phyloP scores from a whole-genome alignment of 495 filamentous ascomycete species.

The Trichoderma virens region DNA sequence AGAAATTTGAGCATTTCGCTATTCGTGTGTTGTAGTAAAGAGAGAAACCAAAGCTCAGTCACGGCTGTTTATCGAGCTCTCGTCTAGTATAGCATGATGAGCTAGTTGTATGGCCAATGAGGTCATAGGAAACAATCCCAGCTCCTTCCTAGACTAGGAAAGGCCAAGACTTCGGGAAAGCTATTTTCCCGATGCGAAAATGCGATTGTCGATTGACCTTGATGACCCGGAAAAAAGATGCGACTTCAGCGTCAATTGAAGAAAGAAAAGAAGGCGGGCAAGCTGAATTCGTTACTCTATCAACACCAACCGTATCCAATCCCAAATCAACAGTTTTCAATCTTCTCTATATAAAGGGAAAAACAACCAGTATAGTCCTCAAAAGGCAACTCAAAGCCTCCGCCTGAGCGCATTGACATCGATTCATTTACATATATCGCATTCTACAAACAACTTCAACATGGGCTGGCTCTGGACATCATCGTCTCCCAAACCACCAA shows the following conservation, averaged over 20 bases:
- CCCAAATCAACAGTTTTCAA: neutral
- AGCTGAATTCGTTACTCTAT: neutral
- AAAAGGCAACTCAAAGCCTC: neutral
- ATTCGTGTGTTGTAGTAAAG: neutral
- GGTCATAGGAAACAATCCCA: slow-evolving; percentile 15
- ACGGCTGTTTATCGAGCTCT: neutral
- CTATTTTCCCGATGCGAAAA: neutral
- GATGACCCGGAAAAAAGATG: neutral
- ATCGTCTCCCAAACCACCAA: slow-evolving; percentile 16
- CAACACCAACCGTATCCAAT: neutral
- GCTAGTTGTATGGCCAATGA: slow-evolving; percentile 17
- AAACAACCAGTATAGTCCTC: neutral
- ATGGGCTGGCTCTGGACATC: slow-evolving; percentile 50
- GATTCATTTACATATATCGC: neutral
- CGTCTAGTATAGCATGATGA: neutral
- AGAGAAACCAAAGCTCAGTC: neutral
- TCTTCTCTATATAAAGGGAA: neutral
- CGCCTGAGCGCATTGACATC: neutral
- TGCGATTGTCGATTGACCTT: neutral
- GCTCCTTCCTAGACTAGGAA: neutral
- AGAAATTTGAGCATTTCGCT: neutral
- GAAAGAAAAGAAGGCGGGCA: neutral
- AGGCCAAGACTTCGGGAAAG: neutral
- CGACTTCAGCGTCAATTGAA: neutral
- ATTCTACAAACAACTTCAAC: slow-evolving; percentile 12